Percentiles rank a stretch among this genome's conserved stretches.
Conservation (phyloP, 2,329 filamentous ascomycete species). For the Penicillium sp. region DNA sequence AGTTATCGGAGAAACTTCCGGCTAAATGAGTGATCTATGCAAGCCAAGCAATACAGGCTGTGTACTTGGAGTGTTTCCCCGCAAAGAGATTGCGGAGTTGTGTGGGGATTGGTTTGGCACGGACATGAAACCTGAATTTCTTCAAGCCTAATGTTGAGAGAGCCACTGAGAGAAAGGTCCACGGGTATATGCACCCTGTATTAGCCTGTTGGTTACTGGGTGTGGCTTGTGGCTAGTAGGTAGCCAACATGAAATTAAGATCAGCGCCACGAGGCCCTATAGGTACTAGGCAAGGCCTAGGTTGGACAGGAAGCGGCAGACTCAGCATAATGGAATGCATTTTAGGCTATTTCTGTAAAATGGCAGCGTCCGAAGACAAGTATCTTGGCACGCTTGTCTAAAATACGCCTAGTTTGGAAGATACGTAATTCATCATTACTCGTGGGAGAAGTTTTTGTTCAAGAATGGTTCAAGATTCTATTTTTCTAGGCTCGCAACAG, state of each 20-base stretch:
- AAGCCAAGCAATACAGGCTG: neutral
- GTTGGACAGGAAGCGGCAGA: neutral
- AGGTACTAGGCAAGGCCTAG: neutral
- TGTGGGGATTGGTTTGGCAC: constrained; percentile 8
- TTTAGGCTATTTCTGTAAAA: constrained; percentile 14
- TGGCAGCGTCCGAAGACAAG: neutral
- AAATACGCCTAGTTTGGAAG: neutral
- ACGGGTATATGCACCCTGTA: neutral
- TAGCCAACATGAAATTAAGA: neutral
- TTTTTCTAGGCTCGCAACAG: constrained; percentile 11
- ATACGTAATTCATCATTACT: neutral
- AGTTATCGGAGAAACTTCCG: constrained; percentile 11
- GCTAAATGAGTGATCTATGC: constrained; percentile 9
- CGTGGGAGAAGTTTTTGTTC: neutral
- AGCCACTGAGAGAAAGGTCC: neutral
- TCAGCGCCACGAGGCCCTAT: neutral
- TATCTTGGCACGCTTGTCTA: neutral
- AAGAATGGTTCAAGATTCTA: constrained; percentile 13
- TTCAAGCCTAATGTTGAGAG: neutral
- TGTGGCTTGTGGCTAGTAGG: neutral
- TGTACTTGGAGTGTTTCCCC: constrained; percentile 8
- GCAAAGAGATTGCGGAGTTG: constrained; percentile 10
- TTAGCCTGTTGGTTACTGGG: neutral
- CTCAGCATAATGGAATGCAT: neutral
- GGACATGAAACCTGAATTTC: neutral